Evolutionary conservation across 2,329 filamentous ascomycete genomes (phyloP).

Genomic region (Fusarium citri): DNA sequence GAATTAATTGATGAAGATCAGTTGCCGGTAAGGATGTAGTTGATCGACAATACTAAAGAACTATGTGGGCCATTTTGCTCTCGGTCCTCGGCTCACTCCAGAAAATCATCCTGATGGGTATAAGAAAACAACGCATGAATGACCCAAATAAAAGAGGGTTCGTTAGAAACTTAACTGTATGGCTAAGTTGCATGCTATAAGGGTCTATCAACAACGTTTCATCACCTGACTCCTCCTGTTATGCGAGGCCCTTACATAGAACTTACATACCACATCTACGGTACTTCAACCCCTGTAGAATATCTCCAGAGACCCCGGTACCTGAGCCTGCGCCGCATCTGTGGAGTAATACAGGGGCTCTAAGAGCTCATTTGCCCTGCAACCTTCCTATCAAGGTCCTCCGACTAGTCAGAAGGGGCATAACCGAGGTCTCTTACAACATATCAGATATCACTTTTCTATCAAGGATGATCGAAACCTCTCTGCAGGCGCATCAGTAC

Average conservation of each 20-base stretch:
- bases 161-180: neutral
- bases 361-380: neutral
- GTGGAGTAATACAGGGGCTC: neutral
- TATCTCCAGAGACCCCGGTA: neutral
- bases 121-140: neutral
- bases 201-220: neutral
- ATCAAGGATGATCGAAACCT: neutral
- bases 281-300: neutral
- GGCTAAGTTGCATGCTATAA: neutral
- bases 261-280: neutral
- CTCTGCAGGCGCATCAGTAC: neutral
- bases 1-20: slow-evolving; percentile 12
- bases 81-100: neutral
- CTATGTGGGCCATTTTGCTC: neutral
- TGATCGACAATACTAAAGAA: neutral
- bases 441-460: neutral
- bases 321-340: neutral
- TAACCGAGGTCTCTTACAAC: neutral
- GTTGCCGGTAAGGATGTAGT: neutral
- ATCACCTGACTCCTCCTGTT: neutral
- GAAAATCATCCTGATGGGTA: neutral
- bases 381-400: neutral
- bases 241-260: neutral
- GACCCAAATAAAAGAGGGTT: neutral
- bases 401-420: neutral